phyloP scores from a whole-genome alignment of 352 stramenopile species.

The Phytophthora hibernalis region DNA sequence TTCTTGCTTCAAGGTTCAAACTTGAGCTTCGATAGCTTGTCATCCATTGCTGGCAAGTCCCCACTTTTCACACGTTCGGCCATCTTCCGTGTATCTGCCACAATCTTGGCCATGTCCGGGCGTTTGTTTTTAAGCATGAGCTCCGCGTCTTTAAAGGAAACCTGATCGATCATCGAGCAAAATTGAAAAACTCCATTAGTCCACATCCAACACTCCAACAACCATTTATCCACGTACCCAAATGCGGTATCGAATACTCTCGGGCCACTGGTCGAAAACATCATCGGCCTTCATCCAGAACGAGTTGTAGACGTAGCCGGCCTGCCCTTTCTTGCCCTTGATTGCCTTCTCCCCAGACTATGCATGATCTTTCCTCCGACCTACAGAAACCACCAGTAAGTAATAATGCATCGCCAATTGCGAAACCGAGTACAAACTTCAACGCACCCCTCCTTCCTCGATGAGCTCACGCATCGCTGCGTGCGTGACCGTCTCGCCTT shows the following conservation, averaged over 20 bases:
- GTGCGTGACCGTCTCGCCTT: constrained; percentile 1
- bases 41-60: neutral
- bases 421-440: neutral
- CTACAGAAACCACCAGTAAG: constrained; percentile 7
- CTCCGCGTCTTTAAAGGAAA: constrained; percentile 18
- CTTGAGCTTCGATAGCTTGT: neutral
- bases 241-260: constrained; percentile 28
- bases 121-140: constrained; percentile 6
- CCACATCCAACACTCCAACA: neutral
- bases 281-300: constrained; percentile 16
- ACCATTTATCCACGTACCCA: constrained; percentile 16
- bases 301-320: constrained; percentile 11
- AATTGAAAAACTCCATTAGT: too few species aligned
- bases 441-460: constrained; percentile 33
- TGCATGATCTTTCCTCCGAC: neutral
- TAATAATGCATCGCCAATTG: neutral
- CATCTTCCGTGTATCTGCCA: neutral
- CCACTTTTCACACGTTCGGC: neutral
- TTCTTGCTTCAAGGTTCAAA: neutral
- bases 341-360: neutral
- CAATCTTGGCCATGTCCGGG: constrained; percentile 8
- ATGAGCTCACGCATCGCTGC: constrained; percentile 17
- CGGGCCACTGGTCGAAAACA: constrained; percentile 22
- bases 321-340: too few species aligned
- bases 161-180: constrained; percentile 3